Evolutionary conservation across 345 rosid species (phyloP), one percentile per base, ranked within the genome.

Genomic region (Acer campestre): DNA sequence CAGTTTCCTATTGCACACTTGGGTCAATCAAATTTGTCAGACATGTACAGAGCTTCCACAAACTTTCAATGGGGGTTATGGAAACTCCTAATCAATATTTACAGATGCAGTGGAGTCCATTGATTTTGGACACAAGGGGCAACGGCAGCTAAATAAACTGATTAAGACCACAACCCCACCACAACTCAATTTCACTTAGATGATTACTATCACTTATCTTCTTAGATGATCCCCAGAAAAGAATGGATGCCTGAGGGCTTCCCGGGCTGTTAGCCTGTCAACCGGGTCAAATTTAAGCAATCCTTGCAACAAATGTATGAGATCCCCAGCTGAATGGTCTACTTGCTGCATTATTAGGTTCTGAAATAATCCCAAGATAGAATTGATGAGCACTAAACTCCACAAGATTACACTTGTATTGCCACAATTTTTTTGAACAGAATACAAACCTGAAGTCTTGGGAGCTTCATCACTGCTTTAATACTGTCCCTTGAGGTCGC

Each of bases 251-350:
- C 88, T 82, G 14, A 94, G 75, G 14, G 98, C 98, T 77, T 92
- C 92, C 44, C 89, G 86, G n/a, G 98, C 97, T 0, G 90, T 90
- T 20, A 94, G 82, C 56, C 98, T 86, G 18, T 90, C 88, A 0
- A 86, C 71, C 5, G 95, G 95, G 40, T 90, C 94, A 81, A 89
- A 92, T 56, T 84, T 77, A 12, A 94, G 90, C 23, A 94, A 87
- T 42, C 97, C 95, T 73, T 88, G 97, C 78, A 94, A 75, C 48
- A 94, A 83, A 71, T 90, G 89, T 73, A 90, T 90, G 25, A 94
- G 81, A 77, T 94, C 98, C 56, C 98, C 97, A 1, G 93, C 98
- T 22, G 98, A 94, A 76, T 94, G 97, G 80, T 92, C 97, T 38
- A 94, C 97, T 3, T 90, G 90, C 76, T 90, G 95, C 95, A 92